Base-by-base conservation (phyloP, 2,329 filamentous ascomycete species). In the Trichoderma hamatum region DNA sequence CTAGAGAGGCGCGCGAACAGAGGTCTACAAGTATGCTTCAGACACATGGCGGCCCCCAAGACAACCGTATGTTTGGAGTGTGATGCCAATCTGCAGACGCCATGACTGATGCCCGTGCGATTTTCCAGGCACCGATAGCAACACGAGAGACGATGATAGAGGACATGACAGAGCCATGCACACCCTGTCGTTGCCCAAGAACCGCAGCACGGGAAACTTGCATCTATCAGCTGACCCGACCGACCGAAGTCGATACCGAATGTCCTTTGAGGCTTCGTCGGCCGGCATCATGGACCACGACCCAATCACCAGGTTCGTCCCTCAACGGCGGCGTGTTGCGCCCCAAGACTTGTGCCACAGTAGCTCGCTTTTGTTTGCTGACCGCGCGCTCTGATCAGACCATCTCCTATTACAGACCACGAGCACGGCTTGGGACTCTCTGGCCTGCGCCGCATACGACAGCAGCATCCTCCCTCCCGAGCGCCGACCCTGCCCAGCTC, bases 401-500 rank as follows among this genome's bases (percentile, higher is more conserved):
- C 92, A 76, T 89, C 93, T 76, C 87, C 97, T 77, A 87, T 96
- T 78, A 85, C 89, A 73, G 94, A 95, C 80, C 93, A 95, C 81
- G 94, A 97, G 76, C 92, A 96, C 84, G 93, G 93, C 74, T 82
- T 96, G 72, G 93, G 93, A 67, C 86, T 91, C 55, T 96, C 93
- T 68, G 94, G 96, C 73, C 86, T 99, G 76, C 91, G 94, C 78
- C 92, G 96, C 76, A 99, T 99, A 79, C 92, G 96, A 78, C 95
- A 97, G 80, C 90, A 94, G 76, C 91, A 91, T 70, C 86, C 79
- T 64, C 76, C 88, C 49, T 83, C 88, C 68, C 86, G 90, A 78
- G 84, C 86, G 64, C 85, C 90, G 68, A 90, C 90, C 32, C 80
- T 91, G 70, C 89, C 90, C 43, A 79, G 77, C 67, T 91, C 90